Evolutionary conservation across 805 yeast species (phyloP), one percentile per base, ranked within the genome.

Genomic region (Tetrapisispora fleetii): DNA sequence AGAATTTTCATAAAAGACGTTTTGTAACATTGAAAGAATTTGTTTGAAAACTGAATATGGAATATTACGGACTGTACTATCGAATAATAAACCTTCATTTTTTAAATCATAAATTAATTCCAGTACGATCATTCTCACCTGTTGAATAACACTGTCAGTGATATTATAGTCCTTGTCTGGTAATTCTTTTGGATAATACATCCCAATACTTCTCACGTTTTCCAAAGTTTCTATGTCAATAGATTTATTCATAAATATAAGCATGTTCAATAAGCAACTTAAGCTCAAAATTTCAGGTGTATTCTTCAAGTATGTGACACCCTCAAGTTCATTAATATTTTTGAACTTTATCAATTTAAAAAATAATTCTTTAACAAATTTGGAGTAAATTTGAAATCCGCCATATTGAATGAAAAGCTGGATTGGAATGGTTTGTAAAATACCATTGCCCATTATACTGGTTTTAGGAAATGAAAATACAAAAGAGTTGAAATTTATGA

Each of bases 331-430:
- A 35, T 62, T 45, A 43, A 66, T 40, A 48, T 64, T 53, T 35
- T 57, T 54, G 14, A 58, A 54, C 0, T 40, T 49, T 36, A 69
- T 49, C 33, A 60, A 40, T 19, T 53, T 52, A 49, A 66, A 40
- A 33, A 63, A 58, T 3, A 63, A 50, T 8, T 47, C 37, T 30
- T 49, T 52, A 13, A 59, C 40, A 8, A 60, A 49, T 1, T 58
- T 57, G 10, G 49, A 44, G 38, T 62, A 62, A n/a, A 57, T 17
- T 40, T 49, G 56, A 48, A 73, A 73, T 4, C 81, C 80, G 9
- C 75, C 77, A 39, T 67, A 58, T 55, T 80, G 81, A 48, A 80
- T 65, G 41, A 81, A 71, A n/a, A 74, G 59, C 22, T 80, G 68
- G 2, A 67, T 68, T 30, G 68, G 70, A n/a, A 70, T 48, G 1